Evolutionary conservation across 768 basidiomycete genomes (phyloP), one percentile per base, ranked within the genome.

Genomic region (Xanthoconium stramineum): DNA sequence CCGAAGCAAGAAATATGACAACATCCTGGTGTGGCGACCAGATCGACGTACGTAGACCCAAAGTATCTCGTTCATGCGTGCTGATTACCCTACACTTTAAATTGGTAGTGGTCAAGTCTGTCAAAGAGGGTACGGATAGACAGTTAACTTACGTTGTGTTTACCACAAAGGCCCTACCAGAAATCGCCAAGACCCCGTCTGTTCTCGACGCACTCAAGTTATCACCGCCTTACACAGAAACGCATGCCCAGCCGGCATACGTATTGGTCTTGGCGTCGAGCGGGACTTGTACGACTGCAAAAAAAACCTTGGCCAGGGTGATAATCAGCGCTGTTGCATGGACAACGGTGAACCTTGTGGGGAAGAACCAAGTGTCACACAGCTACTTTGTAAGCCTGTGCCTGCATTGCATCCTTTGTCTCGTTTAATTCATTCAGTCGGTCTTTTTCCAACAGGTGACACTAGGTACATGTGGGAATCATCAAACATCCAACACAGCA

Each of bases 91-190:
- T 7, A 15, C 61, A 19, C n/a, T 13, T 24, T 24, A 24, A 24
- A 24, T 24, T 42, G 35, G 3, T 43, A 88, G 88, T 88, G 49
- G 79, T 82, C 61, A 77, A 69, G 35, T 81, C 82, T 4, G 77
- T 90, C 32, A 69, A 66, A 1, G 83, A 83, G 39, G 89, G 89
- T 12, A 75, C 80, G 17, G 85, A 87, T 65, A 66, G 75, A 36
- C 65, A 77, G 1, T 91, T 89, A 67, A 75, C 79, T 43, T 83
- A 85, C 66, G 86, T 88, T 6, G 69, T 91, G 32, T 66, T 89
- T 46, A 77, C 84, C 5, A 88, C 86, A 1, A 91, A 91, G 66
- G 83, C 83, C 5, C 71, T 90, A 17, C 88, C 89, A 5, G 89
- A 91, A 61, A 64, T 87, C 11, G 63, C 72, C 2, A 79, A 76